Evolutionary conservation across 768 basidiomycete species (phyloP), one percentile per base, ranked within the genome.

Genomic region (Trametes elegans): DNA sequence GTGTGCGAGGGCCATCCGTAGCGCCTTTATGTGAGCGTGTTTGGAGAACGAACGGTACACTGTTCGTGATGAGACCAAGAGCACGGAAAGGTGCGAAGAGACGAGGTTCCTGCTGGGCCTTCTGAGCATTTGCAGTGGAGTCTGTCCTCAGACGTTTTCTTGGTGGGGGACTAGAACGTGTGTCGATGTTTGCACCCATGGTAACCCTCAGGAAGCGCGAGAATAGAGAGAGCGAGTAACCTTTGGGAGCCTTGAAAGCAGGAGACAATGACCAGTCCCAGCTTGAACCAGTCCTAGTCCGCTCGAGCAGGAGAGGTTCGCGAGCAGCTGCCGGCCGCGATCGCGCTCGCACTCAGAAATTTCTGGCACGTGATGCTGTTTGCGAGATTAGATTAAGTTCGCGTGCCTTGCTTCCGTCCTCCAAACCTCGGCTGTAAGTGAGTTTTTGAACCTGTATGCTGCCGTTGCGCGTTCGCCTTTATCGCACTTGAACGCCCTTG

Each of bases 61-160:
- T 81, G 66, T 96, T 95, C 39, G 95, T 93, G 64, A 98, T 81
- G 53, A 93, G 81, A 24, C 97, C 96, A n/a, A 99, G 81, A 7
- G 94, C 94, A 55, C 97, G 82, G 68, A 98, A 99, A 3, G 97
- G 96, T 5, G 87, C 90, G 67, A 96, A 98, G 36, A 99, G 68
- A 29, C 69, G 69, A 14, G 67, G 66, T n/a, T 66, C 62, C 32
- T 52, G 48, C 16, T 40, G 32, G 21, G 39, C 13, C 23, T 21
- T 38, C 26, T 38, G 46, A 5, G 29, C 21, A 16, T 23, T 29
- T n/a, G 49, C 31, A 10, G 50, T 19, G 13, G 13, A 9, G 38
- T 72, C 72, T 60, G 76, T 74, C 29, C 80, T 73, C 16, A 73
- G 71, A 27, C 76, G 74, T 69, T 84, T 84, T 57, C 79, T 73